Evolutionary conservation across 306 rosid species (phyloP), one percentile per base, ranked within the genome.

Genomic region (Gillenia trifoliata): DNA sequence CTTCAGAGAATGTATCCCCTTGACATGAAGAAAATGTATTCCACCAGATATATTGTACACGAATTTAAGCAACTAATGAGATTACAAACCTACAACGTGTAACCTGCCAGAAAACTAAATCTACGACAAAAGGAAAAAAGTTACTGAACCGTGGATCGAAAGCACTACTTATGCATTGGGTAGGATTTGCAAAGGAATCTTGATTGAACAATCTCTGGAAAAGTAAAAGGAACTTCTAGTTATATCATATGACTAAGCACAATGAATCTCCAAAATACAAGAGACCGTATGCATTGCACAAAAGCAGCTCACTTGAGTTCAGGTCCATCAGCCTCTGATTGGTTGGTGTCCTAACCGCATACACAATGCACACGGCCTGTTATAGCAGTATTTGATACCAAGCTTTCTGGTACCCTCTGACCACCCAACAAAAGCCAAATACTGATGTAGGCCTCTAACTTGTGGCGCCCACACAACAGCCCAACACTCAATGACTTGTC

Each of bases 381-480:
- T 90, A 81, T 81, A 90, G 83, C 95, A 93, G 84, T 90, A 87
- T 81, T 82, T 86, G 4, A 93, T 93, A 71, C 98, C 98, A 78
- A 89, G 91, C 84, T 90, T 93, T 82, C 96, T 87, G 68, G 80
- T 68, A 75, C 67, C 77, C 11, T 75, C 84, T 68, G 92, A 85
- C 98, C 95, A 93, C 75, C 96, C 96, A 57, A 89, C 98, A 74
- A 89, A 90, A 75, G 89, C 93, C 81, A 93, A 80, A 84, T 79
- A 82, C 54, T 86, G 87, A 71, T 84, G 61, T 8, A 70, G 75
- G 75, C 84, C 92, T 41, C 74, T 67, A 41, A 28, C 34, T 68
- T 77, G 73, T 65, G 93, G 96, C 57, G 91, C 90, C 98, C 98
- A 93, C 22, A 90, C 86, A 75, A 93, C 96, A 90, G 98, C 54